Evolutionary conservation across 495 filamentous ascomycete genomes (phyloP).

Genomic region (Talaromyces nanjingensis): DNA sequence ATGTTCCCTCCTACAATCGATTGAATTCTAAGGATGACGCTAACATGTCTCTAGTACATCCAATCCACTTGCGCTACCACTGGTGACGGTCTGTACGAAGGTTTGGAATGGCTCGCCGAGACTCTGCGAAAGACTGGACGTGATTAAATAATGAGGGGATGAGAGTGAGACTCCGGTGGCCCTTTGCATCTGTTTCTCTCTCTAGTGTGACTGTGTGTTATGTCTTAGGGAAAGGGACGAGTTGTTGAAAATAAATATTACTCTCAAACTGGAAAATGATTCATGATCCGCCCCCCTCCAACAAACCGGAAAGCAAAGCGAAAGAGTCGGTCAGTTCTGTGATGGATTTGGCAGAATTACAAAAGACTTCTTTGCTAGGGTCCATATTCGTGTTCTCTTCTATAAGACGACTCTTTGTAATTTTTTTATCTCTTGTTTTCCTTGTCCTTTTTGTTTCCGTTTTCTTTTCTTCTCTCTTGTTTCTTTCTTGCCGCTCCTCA

Average conservation of each 20-base stretch:
- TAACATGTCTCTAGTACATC: constrained; percentile 67
- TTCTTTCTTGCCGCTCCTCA: background rate
- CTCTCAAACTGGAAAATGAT: constrained; percentile 1
- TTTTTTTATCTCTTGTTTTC: constrained; percentile 2
- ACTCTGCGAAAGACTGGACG: constrained; percentile 87
- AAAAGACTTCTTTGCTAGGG: constrained; percentile 3
- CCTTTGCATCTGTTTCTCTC: background rate
- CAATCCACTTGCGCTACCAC: constrained; percentile 99
- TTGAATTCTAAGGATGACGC: background rate
- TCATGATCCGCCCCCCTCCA: background rate
- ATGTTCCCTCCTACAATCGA: constrained; percentile 34
- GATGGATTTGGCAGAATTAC: constrained; percentile 2
- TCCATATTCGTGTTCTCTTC: constrained; percentile 3
- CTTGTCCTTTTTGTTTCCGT: background rate
- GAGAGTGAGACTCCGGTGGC: constrained; percentile 19
- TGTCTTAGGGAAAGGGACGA: background rate
- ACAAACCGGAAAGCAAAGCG: background rate
- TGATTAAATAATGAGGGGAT: constrained; percentile 48
- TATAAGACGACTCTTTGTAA: constrained; percentile 5
- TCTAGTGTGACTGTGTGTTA: background rate
- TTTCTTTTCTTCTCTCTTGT: background rate
- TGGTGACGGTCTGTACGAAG: constrained; percentile 98
- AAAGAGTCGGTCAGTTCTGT: background rate
- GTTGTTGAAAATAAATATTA: constrained; percentile 8
- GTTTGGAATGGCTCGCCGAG: constrained; percentile 98